A percentile compares a stretch with the other conserved stretches of the same genome.
phyloP scores from a whole-genome alignment of 2,329 filamentous ascomycete species.

The Venturia carpophila region DNA sequence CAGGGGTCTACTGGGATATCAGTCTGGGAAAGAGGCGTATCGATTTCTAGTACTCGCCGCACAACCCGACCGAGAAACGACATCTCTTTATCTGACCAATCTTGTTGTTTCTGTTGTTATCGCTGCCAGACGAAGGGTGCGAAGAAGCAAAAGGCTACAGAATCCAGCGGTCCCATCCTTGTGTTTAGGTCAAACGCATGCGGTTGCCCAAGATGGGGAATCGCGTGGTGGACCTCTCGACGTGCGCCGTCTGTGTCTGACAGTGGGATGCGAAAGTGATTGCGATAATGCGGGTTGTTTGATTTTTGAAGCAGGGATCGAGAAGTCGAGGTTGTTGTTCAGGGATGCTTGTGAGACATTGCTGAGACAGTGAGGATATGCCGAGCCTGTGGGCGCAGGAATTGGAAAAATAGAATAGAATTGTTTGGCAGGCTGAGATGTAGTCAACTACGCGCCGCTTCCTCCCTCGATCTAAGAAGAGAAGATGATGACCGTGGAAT shows the following conservation, averaged over 20 bases:
- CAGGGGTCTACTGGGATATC: background rate
- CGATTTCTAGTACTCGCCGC: background rate
- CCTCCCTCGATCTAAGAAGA: background rate
- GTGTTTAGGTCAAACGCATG: background rate
- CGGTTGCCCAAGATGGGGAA: background rate
- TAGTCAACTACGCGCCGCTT: no score
- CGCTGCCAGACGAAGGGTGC: background rate
- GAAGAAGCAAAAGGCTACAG: background rate
- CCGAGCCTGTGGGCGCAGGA: background rate
- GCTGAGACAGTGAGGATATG: background rate
- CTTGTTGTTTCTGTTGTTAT: background rate
- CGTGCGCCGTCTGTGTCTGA: background rate
- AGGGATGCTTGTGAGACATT: background rate
- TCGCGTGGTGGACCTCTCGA: background rate
- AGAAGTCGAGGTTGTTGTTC: background rate
- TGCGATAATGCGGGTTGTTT: background rate
- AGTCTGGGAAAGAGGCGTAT: background rate
- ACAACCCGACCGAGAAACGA: background rate
- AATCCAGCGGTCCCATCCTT: background rate
- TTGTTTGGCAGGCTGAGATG: no score
- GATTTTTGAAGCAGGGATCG: background rate
- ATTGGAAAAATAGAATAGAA: background rate
- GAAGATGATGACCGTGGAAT: background rate
- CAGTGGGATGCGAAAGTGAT: background rate
- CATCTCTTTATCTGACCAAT: background rate